These are phyloP conservation scores for Colletotrichum acutatum DNA, from an alignment of 2,329 filamentous ascomycete genomes.

Conservation along the genomic window DNA sequence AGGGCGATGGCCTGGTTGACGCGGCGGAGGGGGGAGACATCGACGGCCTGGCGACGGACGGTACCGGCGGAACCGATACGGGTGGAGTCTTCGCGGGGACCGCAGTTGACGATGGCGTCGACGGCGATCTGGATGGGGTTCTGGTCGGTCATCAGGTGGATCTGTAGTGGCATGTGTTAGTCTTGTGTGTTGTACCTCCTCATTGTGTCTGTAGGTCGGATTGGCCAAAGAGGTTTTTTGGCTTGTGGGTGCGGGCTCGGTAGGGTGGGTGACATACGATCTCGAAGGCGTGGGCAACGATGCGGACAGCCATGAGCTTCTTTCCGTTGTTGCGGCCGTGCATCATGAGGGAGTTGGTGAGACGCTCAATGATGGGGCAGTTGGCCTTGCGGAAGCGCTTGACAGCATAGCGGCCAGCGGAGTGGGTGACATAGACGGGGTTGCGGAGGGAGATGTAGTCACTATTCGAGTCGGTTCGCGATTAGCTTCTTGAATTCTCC, in stretches of 20 bases:
- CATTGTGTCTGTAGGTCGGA: background rate
- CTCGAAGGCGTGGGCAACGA: conserved; percentile 98
- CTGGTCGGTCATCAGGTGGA: conserved; percentile 99
- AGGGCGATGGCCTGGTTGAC: conserved; percentile 99
- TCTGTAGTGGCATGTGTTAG: conserved; percentile 64
- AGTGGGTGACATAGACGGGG: conserved; percentile 99
- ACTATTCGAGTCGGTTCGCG: conserved; percentile 61
- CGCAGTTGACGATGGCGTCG: conserved; percentile 99
- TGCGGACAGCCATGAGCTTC: conserved; percentile 99
- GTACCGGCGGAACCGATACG: conserved; percentile 99
- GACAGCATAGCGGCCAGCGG: conserved; percentile 96
- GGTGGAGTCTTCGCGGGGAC: conserved; percentile 99
- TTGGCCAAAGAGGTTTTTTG: conserved; percentile 34
- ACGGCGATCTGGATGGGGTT: conserved; percentile 99
- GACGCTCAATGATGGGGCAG: conserved; percentile 99
- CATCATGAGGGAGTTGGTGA: conserved; percentile 99
- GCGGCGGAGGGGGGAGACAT: conserved; percentile 98
- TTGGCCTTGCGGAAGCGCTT: conserved; percentile 99
- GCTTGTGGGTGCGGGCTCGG: conserved; percentile 15
- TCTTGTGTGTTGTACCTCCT: conserved; percentile 11
- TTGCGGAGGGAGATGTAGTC: conserved; percentile 99
- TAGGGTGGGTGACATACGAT: conserved; percentile 78
- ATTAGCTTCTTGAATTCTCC: conserved; percentile 44
- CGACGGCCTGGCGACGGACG: conserved; percentile 99
- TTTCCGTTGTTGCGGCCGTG: conserved; percentile 99